Evolutionary conservation across 2,329 filamentous ascomycete species (phyloP).

Genomic region (Zarea fungicola): DNA sequence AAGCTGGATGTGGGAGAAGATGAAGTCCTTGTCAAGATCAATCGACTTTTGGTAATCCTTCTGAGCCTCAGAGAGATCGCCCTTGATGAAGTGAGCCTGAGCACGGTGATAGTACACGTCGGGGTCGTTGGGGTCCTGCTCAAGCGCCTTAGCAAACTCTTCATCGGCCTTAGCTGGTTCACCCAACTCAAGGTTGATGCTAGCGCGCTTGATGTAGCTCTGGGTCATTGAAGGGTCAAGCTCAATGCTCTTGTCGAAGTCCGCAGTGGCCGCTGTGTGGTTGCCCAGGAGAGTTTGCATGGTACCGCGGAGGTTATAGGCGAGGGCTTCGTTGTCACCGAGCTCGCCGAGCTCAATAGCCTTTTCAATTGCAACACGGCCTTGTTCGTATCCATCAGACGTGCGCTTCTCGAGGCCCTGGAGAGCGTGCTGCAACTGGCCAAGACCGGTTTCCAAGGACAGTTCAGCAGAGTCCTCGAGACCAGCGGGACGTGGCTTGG

Average conservation of each 20-base stretch:
- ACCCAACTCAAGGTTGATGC: constrained; percentile 92
- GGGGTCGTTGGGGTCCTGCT: constrained; percentile 81
- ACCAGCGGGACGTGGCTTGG: constrained; percentile 71
- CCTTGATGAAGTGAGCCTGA: constrained; percentile 95
- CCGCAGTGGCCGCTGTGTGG: constrained; percentile 72
- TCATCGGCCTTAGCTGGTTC: constrained; percentile 79
- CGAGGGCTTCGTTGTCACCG: constrained; percentile 78
- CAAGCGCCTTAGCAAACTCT: constrained; percentile 81
- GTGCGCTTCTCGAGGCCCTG: constrained; percentile 80
- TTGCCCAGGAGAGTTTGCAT: constrained; percentile 91
- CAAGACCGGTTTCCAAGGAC: constrained; percentile 71
- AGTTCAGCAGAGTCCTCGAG: constrained; percentile 79
- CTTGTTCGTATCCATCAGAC: constrained; percentile 85
- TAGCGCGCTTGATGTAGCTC: constrained; percentile 97
- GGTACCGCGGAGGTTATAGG: constrained; percentile 94
- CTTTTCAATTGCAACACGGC: constrained; percentile 78
- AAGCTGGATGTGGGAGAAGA: constrained; percentile 98
- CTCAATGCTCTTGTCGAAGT: constrained; percentile 90
- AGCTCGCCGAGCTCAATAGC: constrained; percentile 78
- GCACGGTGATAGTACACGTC: constrained; percentile 99
- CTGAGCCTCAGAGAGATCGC: constrained; percentile 85
- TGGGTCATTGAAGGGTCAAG: constrained; percentile 84
- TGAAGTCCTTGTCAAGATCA: constrained; percentile 90
- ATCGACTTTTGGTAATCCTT: constrained; percentile 99
- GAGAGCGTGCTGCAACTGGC: constrained; percentile 79